These are phyloP conservation scores for Caulochytrium protostelioides DNA, from an alignment of 371 early-diverging fungal species.

Conservation along the genomic window DNA sequence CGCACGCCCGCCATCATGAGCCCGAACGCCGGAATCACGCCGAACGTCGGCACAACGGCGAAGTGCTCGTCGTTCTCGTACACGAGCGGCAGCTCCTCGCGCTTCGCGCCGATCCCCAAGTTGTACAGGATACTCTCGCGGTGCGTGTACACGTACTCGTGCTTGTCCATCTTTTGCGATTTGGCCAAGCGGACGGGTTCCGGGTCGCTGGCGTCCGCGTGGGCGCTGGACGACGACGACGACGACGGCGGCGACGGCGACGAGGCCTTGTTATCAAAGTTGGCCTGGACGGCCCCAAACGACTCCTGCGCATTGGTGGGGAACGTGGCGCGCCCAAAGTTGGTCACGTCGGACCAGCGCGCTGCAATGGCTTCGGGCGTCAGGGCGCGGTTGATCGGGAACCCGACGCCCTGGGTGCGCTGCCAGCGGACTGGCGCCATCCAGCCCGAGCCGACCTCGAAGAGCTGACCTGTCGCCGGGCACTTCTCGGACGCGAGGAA, in stretches of 20 bases:
- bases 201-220: no score
- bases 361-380: constrained; percentile 35
- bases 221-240: no score
- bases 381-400: constrained; percentile 34
- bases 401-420: constrained; percentile 41
- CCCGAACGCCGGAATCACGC: constrained; percentile 64
- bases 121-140: constrained; percentile 85
- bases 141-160: constrained; percentile 46
- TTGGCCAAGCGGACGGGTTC: no score
- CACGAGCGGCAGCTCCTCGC: constrained; percentile 59
- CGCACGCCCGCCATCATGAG: constrained; percentile 35
- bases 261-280: constrained; percentile 53
- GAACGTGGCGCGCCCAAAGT: constrained; percentile 80
- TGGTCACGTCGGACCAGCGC: constrained; percentile 48
- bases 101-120: constrained; percentile 74
- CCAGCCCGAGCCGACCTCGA: constrained; percentile 57
- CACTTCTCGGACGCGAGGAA: constrained; percentile 38
- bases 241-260: constrained; percentile 1
- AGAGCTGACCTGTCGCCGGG: constrained; percentile 33
- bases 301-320: constrained; percentile 61
- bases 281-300: constrained; percentile 35
- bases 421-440: constrained; percentile 44
- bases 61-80: constrained; percentile 74
- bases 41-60: constrained; percentile 66
- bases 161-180: constrained; percentile 13